phyloP scores from a whole-genome alignment of 1,284 basidiomycete species.

The Ganoderma sinense region DNA sequence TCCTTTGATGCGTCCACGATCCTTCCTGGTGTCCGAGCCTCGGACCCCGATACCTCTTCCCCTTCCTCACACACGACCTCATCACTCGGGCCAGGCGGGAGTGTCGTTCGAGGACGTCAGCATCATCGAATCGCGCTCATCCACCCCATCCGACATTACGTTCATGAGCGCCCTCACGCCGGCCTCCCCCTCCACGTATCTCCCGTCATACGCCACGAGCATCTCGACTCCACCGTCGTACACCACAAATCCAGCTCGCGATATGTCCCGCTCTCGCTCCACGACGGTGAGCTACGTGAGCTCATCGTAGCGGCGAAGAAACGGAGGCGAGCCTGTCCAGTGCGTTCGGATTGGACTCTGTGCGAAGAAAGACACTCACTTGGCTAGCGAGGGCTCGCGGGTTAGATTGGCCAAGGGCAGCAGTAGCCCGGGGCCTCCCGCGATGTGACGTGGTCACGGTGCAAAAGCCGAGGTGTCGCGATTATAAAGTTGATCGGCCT shows the following conservation, averaged over 20 bases:
- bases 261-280: neutral
- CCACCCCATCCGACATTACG: neutral
- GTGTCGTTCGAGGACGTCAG: neutral
- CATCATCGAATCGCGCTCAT: neutral
- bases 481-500: too few relatives aligned
- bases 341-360: too few relatives aligned
- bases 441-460: too few relatives aligned
- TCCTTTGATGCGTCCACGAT: neutral
- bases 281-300: neutral
- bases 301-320: neutral
- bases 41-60: too few relatives aligned
- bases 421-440: too few relatives aligned
- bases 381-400: too few relatives aligned
- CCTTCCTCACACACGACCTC: too few relatives aligned
- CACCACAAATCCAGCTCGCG: neutral
- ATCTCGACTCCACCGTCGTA: neutral
- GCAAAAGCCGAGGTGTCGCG: too few relatives aligned
- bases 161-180: neutral
- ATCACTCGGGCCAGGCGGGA: too few relatives aligned
- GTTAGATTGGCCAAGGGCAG: too few relatives aligned
- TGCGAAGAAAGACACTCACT: too few relatives aligned
- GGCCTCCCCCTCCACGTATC: neutral
- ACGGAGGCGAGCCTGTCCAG: too few relatives aligned
- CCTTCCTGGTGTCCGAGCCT: neutral
- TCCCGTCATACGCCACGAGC: neutral